phyloP scores from a whole-genome alignment of 2,329 filamentous ascomycete species.

The Pezicula carpinea region DNA sequence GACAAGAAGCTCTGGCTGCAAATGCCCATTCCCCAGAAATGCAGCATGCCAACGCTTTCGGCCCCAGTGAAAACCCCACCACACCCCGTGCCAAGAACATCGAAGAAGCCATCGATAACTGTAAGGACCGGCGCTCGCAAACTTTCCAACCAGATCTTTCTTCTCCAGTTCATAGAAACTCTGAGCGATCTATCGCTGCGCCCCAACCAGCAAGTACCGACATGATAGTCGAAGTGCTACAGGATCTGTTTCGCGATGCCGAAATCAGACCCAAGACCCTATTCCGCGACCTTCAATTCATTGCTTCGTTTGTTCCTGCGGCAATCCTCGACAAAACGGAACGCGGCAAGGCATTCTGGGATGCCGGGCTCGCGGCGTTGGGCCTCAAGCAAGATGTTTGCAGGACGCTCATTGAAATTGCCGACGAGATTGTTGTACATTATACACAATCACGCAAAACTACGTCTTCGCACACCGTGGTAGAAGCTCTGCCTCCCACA shows the following conservation, averaged over 20 bases:
- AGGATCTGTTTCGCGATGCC: conserved; percentile 61
- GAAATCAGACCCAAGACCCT: conserved; percentile 72
- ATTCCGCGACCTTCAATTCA: conserved; percentile 76
- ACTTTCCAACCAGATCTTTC: conserved; percentile 50
- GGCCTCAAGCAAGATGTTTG: conserved; percentile 86
- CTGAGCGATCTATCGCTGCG: conserved; percentile 65
- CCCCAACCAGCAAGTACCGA: conserved; percentile 33
- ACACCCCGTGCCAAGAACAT: conserved; percentile 42
- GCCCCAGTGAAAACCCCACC: conserved; percentile 18
- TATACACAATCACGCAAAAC: conserved; percentile 60
- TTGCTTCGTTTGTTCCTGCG: conserved; percentile 60
- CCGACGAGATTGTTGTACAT: conserved; percentile 62
- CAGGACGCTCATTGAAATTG: conserved; percentile 62
- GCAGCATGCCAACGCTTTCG: conserved; percentile 25
- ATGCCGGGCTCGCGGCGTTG: conserved; percentile 83
- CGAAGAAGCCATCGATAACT: conserved; percentile 65
- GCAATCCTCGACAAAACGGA: conserved; percentile 58
- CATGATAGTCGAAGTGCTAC: conserved; percentile 60
- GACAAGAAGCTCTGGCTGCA: conserved; percentile 22
- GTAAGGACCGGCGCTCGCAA: conserved; percentile 63
- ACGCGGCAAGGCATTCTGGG: conserved; percentile 70
- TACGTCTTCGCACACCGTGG: conserved; percentile 7
- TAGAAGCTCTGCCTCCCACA: conserved; percentile 20
- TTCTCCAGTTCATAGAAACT: conserved; percentile 61
- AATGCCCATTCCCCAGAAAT: conserved; percentile 43